Base-by-base conservation (phyloP, 345 rosid species). In the Brassica nigra region DNA sequence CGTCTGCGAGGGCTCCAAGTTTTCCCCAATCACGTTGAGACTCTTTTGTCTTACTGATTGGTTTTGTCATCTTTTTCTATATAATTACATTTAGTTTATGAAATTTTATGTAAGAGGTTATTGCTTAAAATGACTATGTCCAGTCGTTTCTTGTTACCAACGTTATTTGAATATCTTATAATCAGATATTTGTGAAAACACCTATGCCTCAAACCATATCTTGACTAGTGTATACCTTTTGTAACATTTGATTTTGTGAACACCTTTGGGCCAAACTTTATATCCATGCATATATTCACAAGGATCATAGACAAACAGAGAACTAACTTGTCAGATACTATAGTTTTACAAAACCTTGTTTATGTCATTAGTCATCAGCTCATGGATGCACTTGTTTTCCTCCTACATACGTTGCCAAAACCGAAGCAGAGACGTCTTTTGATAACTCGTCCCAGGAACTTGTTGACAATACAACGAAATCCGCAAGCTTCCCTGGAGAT, bases 401-500 rank as follows among this genome's bases (percentile, higher is more conserved):
- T 34, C 84, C 86, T 37, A 91, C 85, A 62, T 90, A 92, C 0
- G 99, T 92, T 37, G 92, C 93, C 16, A 83, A 76, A 4, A 91
- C 85, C 3, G 87, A 83, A 31, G 90, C 85, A 47, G 86, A 85
- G 20, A 80, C 91, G 61, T 86, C 90, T 4, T 76, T 75, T 3
- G 86, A 85, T 64, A 92, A 84, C 16, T 84, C 89, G 28, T 85
- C 87, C 95, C 92, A 92, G 0, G 92, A 91, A 73, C 70, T 39
- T 6, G 87, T 55, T 7, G 97, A 88, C 62, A 94, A 73, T 47
- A 91, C 16, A 1, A 90, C 94, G 39, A 95, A 95, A 79, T 95
- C 97, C 4, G 99, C 97, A 2, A 92, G 78, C 77, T 92, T 95
- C n/a, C 88, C 92, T 0, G 88, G 75, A 12, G 97, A 79, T 68